Evolutionary conservation across 2,329 filamentous ascomycete genomes (phyloP).

Genomic region (Furcasterigmium sp.): DNA sequence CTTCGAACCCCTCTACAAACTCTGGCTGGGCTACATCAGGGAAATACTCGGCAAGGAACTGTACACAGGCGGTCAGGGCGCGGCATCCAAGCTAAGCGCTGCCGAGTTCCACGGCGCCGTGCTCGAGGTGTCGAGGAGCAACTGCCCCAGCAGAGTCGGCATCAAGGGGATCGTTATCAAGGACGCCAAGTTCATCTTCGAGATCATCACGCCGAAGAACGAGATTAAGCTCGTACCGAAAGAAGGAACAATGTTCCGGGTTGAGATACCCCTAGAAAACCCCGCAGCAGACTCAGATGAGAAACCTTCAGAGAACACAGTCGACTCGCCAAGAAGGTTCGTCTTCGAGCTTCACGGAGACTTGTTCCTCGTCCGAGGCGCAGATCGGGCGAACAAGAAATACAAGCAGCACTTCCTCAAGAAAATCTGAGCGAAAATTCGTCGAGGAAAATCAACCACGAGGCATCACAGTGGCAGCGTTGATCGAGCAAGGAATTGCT

Average conservation of each 20-base stretch:
- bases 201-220: conserved; percentile 70
- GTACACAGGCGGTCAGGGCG: conserved; percentile 47
- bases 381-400: conserved; percentile 84
- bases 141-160: conserved; percentile 77
- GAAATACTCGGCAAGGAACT: conserved; percentile 67
- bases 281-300: conserved; percentile 12
- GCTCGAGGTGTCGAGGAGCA: conserved; percentile 75
- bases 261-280: conserved; percentile 53
- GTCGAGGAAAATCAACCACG: no score
- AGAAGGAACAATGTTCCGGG: conserved; percentile 79
- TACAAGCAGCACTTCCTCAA: conserved; percentile 80
- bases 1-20: conserved; percentile 68
- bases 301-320: conserved; percentile 2
- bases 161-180: conserved; percentile 81
- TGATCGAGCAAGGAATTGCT: not conserved
- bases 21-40: conserved; percentile 83
- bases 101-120: conserved; percentile 89
- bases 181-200: conserved; percentile 82
- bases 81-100: conserved; percentile 71
- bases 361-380: conserved; percentile 76
- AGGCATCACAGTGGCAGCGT: not conserved
- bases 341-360: conserved; percentile 84
- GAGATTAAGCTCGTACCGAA: conserved; percentile 79
- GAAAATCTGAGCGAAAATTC: conserved; percentile 61
- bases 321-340: conserved; percentile 37